phyloP scores from a whole-genome alignment of 2,329 filamentous ascomycete genomes.

The Xylaria polymorpha region DNA sequence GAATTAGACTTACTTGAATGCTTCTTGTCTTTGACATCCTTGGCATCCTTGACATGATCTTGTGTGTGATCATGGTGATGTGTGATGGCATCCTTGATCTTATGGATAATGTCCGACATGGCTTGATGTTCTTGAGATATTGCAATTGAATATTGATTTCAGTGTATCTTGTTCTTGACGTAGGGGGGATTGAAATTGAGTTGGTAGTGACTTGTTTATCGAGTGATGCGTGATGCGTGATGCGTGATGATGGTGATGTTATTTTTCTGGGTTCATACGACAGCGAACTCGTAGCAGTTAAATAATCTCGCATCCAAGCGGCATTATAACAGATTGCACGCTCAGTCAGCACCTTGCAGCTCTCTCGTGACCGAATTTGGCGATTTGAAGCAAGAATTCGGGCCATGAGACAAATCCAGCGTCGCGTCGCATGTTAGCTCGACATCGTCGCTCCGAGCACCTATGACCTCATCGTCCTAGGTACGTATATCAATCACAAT shows the following conservation, averaged over 20 bases:
- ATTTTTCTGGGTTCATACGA: background rate
- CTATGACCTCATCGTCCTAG: slow-evolving; percentile 35
- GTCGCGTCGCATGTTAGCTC: slow-evolving; percentile 25
- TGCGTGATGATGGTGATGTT: background rate
- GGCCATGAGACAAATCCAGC: slow-evolving; percentile 21
- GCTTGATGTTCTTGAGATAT: slow-evolving; percentile 14
- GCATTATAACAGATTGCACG: slow-evolving; percentile 1
- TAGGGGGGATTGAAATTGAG: background rate
- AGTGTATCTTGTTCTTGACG: background rate
- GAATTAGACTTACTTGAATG: slow-evolving; percentile 9
- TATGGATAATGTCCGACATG: slow-evolving; percentile 36
- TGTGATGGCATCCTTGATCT: slow-evolving; percentile 37
- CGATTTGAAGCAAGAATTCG: slow-evolving; percentile 28
- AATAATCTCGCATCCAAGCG: slow-evolving; percentile 7
- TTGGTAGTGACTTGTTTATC: slow-evolving; percentile 2
- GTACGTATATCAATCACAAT: slow-evolving; percentile 10
- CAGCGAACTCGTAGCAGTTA: slow-evolving; percentile 22
- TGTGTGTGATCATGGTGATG: slow-evolving; percentile 30
- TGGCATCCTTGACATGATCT: slow-evolving; percentile 30
- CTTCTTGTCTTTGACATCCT: slow-evolving; percentile 23
- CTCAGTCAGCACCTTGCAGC: slow-evolving; percentile 35
- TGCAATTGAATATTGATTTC: background rate
- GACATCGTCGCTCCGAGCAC: slow-evolving; percentile 7
- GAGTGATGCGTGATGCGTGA: slow-evolving; percentile 7
- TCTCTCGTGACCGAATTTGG: slow-evolving; percentile 17